These are phyloP conservation scores for Mortierella claussenii DNA, from an alignment of 192 early-diverging fungal genomes.

Conservation along the genomic window DNA sequence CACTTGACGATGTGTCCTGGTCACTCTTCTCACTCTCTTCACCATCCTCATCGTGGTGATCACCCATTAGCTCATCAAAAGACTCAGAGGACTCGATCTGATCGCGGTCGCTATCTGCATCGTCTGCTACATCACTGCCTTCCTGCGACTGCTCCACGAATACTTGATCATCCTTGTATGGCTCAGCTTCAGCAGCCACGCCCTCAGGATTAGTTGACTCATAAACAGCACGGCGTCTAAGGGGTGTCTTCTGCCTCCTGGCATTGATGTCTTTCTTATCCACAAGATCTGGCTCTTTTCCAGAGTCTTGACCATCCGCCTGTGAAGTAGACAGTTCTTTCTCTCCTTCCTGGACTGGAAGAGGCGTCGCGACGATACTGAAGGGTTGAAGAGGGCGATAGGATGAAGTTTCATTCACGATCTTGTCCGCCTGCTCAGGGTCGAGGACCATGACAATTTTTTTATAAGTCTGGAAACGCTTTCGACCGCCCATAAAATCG, in stretches of 20 bases:
- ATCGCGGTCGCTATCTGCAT: background rate
- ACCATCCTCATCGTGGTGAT: background rate
- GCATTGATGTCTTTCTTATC: background rate
- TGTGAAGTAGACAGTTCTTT: no score
- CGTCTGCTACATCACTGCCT: background rate
- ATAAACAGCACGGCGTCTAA: background rate
- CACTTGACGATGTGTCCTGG: background rate
- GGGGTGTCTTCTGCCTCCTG: background rate
- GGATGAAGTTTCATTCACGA: conserved; percentile 48
- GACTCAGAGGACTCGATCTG: background rate
- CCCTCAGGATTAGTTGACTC: background rate
- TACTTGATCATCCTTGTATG: background rate
- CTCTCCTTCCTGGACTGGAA: conserved; percentile 8
- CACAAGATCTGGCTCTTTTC: background rate
- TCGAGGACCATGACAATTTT: conserved; percentile 53
- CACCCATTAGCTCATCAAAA: background rate
- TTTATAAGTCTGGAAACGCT: conserved; percentile 51
- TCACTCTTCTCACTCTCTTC: background rate
- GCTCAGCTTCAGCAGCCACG: background rate
- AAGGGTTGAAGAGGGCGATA: conserved; percentile 29
- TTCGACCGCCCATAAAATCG: conserved; percentile 51
- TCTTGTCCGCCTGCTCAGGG: conserved; percentile 39
- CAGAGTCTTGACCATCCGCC: background rate
- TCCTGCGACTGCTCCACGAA: background rate
- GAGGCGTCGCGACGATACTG: conserved; percentile 13